Base-by-base conservation (phyloP, 495 filamentous ascomycete species). In the Hyaloscypha finlandica region DNA sequence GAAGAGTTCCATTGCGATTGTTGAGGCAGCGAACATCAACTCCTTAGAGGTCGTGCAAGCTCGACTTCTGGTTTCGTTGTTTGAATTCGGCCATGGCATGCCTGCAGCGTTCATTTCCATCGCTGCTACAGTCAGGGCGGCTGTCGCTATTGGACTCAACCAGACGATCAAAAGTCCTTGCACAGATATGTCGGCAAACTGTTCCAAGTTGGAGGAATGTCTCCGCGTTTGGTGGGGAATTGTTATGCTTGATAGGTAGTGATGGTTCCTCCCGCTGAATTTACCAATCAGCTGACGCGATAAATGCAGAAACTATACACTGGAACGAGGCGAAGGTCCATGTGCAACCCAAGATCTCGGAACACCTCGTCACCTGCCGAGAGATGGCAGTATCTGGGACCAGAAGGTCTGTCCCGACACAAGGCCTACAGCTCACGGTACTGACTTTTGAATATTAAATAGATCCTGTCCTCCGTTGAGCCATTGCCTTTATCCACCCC, bases 31-130 rank as follows among this genome's bases (percentile, higher is more conserved):
- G 20, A 77, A 77, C 35, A 72, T 69, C 37, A 73, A 80, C 20
- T 78, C 77, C 33, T 63, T 84, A 37, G 70, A 74, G 32, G 60
- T 75, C 8, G 69, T 83, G 32, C 81, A 83, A 65, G 73, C 77
- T 3, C 66, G 76, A 60, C 39, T 81, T 12, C 73, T 84, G 25
- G 71, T 84, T 31, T 67, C 77, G 25, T 42, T 81, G 2, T 84
- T 81, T 67, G 81, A 83, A 63, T 48, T 77, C 16, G 81, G 80
- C 2, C 80, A 83, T 61, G 77, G 71, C 32, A 77, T 83, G 11
- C 79, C 80, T 4, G 76, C 78, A 1, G 79, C 80, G 16, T 83
- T 76, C 68, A 74, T 84, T 45, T 74, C 74, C 16, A 33, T 71
- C 45, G 69, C 52, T 52, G 60, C 69, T 22, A 59, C 52, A n/a